Base-by-base conservation (phyloP, 768 basidiomycete species). In the Tulasnella sp. region DNA sequence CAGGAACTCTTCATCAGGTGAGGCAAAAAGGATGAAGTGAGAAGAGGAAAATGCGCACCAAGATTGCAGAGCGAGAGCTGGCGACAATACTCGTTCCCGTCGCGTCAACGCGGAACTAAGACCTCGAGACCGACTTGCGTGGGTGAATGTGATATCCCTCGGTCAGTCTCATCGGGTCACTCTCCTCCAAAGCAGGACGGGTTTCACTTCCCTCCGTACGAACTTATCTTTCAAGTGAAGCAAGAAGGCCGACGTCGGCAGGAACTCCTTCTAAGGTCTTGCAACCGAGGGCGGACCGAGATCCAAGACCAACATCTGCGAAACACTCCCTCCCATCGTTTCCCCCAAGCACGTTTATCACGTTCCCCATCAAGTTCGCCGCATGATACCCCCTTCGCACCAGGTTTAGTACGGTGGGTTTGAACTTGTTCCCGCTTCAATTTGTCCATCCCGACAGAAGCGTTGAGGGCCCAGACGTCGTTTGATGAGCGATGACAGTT, bases 61-160 rank as follows among this genome's bases (percentile, higher is more conserved):
- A 98, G 91, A 83, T 98, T 96, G 85, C 96, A 96, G 6, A 94
- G 87, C 24, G 95, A 87, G 7, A 97, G 87, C 16, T 97, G 93
- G 75, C 85, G 85, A 42, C 84, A 84, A 84, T 98, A 98, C 73
- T 91, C 87, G 16, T 86, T 85, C 6, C 94, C 93, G 81, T 97
- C 93, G 85, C 97, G 96, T 2, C 97, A 97, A 0, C 96, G 96
- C 68, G 92, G 87, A 77, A 97, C 88, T 86, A 97, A 96, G 0
- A 98, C 89, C 84, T 95, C 97, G 0, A 94, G 95, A 40, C 97
- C 96, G 21, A 98, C 93, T 84, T 93, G 94, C 0, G 96, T 95
- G 19, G 95, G 89, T 16, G 92, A 93, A 82, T 98, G 97, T 38
- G 93, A 92, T 62, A 97, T 87, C 14, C 94, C 90, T 81, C 91